Evolutionary conservation across 106 monocot species (phyloP).

Genomic region (Triglochin maritima): DNA sequence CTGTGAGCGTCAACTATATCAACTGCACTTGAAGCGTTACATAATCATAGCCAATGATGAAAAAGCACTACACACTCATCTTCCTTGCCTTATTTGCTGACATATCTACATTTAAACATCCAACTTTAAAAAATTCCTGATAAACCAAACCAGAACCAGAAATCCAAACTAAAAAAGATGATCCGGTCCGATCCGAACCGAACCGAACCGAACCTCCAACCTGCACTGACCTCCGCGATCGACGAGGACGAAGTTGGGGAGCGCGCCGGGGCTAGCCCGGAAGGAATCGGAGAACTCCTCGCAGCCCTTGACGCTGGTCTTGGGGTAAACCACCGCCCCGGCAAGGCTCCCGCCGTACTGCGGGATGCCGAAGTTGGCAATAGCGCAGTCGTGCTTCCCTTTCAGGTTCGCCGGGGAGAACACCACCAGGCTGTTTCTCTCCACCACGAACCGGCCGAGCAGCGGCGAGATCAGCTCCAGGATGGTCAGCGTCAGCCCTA

Average conservation of each 20-base stretch:
- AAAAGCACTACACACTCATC: too few species aligned
- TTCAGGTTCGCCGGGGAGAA: conserved; percentile 41
- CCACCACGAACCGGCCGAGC: conserved; percentile 62
- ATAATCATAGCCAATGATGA: too few species aligned
- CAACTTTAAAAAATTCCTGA: too few species aligned
- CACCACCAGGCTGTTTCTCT: conserved; percentile 90
- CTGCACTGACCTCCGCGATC: conserved; percentile 63
- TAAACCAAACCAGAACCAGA: too few species aligned
- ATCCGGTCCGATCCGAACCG: too few species aligned
- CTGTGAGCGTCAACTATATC: too few species aligned
- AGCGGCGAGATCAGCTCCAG: conserved; percentile 8
- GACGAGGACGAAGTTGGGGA: conserved; percentile 66
- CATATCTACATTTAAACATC: too few species aligned
- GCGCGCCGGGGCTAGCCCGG: conserved; percentile 48
- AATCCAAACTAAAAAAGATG: too few species aligned
- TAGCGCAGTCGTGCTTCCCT: conserved; percentile 77
- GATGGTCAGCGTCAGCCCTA: background rate
- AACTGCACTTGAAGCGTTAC: too few species aligned
- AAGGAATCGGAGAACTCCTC: conserved; percentile 42
- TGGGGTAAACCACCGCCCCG: conserved; percentile 66
- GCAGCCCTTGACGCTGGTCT: conserved; percentile 44
- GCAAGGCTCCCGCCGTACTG: conserved; percentile 85
- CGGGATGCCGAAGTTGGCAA: conserved; percentile 88
- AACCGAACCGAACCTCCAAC: too few species aligned
- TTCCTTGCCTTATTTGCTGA: too few species aligned